Percentiles rank a stretch among this genome's conserved stretches.
Evolutionary conservation across 257 asterid species (phyloP).

Genomic region (Solanum ossicruentum): DNA sequence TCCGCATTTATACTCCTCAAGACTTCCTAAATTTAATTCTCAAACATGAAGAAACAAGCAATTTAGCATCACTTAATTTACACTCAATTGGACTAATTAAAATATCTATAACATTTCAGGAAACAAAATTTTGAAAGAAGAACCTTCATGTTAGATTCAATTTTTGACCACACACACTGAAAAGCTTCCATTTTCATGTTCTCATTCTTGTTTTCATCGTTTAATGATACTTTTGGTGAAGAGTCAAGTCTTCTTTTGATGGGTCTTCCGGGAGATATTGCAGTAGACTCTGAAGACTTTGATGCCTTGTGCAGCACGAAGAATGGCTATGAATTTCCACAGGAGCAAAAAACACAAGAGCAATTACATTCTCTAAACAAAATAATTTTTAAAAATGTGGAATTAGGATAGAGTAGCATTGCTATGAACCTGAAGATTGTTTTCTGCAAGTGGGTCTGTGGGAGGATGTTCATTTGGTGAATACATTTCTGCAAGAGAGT

Average conservation of each 20-base stretch:
- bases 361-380: neutral
- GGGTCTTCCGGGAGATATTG: conserved; percentile 29
- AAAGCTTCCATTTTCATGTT: conserved; percentile 41
- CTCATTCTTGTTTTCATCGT: conserved; percentile 1
- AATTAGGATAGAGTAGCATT: neutral
- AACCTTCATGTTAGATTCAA: conserved; percentile 61
- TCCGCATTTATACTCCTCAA: conserved; percentile 43
- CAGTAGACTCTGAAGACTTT: conserved; percentile 9
- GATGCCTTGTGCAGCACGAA: conserved; percentile 74
- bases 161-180: conserved; percentile 44
- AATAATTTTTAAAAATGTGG: neutral
- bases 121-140: neutral
- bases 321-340: conserved; percentile 39
- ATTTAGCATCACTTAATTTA: neutral
- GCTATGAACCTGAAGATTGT: conserved; percentile 30
- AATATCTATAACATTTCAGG: neutral
- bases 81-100: neutral
- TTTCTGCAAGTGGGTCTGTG: conserved; percentile 2
- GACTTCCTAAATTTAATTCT: conserved; percentile 41
- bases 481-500: neutral
- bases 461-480: neutral
- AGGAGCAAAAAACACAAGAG: neutral
- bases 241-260: conserved; percentile 45
- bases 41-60: neutral
- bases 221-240: conserved; percentile 16